These are phyloP conservation scores for Amanita exitialis DNA, from an alignment of 768 basidiomycete species.

Conservation along the genomic window DNA sequence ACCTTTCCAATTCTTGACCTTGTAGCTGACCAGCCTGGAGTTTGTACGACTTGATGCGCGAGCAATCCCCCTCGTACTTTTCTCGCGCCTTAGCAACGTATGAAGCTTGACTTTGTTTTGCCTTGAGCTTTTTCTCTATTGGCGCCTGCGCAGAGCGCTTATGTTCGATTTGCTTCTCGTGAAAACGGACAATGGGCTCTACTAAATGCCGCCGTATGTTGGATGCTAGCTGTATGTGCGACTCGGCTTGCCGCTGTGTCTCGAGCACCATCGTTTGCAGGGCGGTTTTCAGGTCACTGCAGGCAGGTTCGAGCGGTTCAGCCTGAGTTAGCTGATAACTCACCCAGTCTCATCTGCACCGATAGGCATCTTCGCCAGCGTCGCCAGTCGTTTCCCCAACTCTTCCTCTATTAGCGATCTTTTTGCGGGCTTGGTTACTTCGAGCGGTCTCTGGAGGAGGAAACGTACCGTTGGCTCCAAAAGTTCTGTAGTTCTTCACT, in stretches of 20 bases:
- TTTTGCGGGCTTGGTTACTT: background rate
- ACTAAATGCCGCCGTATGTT: slow-evolving; percentile 51
- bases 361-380: slow-evolving; percentile 66
- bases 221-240: slow-evolving; percentile 62
- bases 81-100: slow-evolving; percentile 86
- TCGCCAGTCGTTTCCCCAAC: slow-evolving; percentile 72
- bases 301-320: slow-evolving; percentile 6
- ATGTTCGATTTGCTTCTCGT: slow-evolving; percentile 91
- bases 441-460: background rate
- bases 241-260: slow-evolving; percentile 69
- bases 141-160: slow-evolving; percentile 81
- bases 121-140: slow-evolving; percentile 82
- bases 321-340: slow-evolving; percentile 16
- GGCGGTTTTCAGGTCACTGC: slow-evolving; percentile 70
- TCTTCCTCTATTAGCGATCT: slow-evolving; percentile 89
- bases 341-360: slow-evolving; percentile 93
- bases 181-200: slow-evolving; percentile 34
- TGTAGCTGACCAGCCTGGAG: slow-evolving; percentile 60
- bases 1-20: slow-evolving; percentile 77
- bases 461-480: slow-evolving; percentile 81
- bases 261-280: slow-evolving; percentile 75
- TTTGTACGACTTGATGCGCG: slow-evolving; percentile 84
- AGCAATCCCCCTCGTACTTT: slow-evolving; percentile 88
- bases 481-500: slow-evolving; percentile 82
- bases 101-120: slow-evolving; percentile 77